These are phyloP conservation scores for Aegilops tauschii DNA, from an alignment of 176 grass and related monocot genomes.

Conservation along the genomic window DNA sequence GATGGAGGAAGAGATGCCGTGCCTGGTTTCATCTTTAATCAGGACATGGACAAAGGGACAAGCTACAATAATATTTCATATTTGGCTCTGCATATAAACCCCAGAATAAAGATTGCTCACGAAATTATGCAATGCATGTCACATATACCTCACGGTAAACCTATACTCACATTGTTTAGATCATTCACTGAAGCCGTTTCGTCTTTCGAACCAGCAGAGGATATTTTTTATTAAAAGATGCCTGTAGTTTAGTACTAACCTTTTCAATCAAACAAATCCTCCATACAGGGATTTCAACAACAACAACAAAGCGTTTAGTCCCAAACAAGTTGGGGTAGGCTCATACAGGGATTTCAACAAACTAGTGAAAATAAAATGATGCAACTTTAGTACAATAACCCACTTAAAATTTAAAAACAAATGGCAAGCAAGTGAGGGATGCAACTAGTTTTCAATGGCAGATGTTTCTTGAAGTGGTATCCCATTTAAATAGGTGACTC, in stretches of 20 bases:
- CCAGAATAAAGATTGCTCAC: background rate
- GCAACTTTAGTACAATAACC: background rate
- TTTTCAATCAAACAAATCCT: background rate
- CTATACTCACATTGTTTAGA: background rate
- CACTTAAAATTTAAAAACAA: background rate
- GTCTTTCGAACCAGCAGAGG: background rate
- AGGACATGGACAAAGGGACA: background rate
- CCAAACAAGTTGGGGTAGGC: too few species aligned
- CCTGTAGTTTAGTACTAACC: background rate
- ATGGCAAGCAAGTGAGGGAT: background rate
- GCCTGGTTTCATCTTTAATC: background rate
- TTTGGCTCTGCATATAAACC: constrained; percentile 7
- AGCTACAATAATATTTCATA: background rate
- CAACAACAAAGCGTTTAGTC: too few species aligned
- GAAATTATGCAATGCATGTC: background rate
- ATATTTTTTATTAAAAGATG: background rate
- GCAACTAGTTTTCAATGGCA: background rate
- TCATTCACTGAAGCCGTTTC: background rate
- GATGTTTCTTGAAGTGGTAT: background rate
- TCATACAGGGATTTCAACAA: background rate
- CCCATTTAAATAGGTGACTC: background rate
- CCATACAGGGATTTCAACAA: background rate
- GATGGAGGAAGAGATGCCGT: background rate
- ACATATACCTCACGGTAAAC: background rate
- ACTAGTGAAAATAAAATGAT: background rate